Conservation (phyloP, 2,329 filamentous ascomycete species). For the Helotiales sp. region DNA sequence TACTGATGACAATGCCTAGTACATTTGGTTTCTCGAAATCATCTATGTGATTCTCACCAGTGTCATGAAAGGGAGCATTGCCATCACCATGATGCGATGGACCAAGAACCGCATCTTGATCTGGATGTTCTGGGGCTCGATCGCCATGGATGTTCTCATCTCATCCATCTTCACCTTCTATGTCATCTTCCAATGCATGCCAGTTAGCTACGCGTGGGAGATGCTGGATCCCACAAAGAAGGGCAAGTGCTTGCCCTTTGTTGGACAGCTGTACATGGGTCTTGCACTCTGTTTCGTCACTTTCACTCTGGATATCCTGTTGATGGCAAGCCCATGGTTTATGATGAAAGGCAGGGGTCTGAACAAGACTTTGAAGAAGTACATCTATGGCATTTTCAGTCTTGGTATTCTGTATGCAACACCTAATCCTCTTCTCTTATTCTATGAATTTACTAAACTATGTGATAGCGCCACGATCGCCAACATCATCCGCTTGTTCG, state of each 20-base stretch:
- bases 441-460: not conserved
- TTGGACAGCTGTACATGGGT: slow-evolving; percentile 27
- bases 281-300: slow-evolving; percentile 31
- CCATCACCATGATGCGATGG: slow-evolving; percentile 30
- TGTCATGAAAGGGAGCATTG: slow-evolving; percentile 34
- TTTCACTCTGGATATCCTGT: slow-evolving; percentile 32
- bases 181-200: slow-evolving; percentile 29
- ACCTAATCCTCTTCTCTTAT: not conserved
- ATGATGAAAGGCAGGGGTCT: slow-evolving; percentile 57
- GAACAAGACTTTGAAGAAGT: slow-evolving; percentile 23
- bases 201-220: slow-evolving; percentile 29
- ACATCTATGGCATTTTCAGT: slow-evolving; percentile 31
- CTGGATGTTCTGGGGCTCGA: slow-evolving; percentile 25
- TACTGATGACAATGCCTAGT: slow-evolving; percentile 15
- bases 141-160: slow-evolving; percentile 29
- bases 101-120: slow-evolving; percentile 22
- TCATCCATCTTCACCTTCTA: slow-evolving; percentile 24
- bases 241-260: slow-evolving; percentile 24
- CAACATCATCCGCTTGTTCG: slow-evolving; percentile 35
- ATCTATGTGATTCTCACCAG: slow-evolving; percentile 33
- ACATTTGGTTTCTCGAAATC: slow-evolving; percentile 33
- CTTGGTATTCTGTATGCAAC: slow-evolving; percentile 30
- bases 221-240: slow-evolving; percentile 25
- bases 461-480: slow-evolving; percentile 29
- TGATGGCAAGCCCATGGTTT: slow-evolving; percentile 93